These are phyloP conservation scores for Ogataea wickerhamii DNA, from an alignment of 805 yeast species.

Conservation along the genomic window DNA sequence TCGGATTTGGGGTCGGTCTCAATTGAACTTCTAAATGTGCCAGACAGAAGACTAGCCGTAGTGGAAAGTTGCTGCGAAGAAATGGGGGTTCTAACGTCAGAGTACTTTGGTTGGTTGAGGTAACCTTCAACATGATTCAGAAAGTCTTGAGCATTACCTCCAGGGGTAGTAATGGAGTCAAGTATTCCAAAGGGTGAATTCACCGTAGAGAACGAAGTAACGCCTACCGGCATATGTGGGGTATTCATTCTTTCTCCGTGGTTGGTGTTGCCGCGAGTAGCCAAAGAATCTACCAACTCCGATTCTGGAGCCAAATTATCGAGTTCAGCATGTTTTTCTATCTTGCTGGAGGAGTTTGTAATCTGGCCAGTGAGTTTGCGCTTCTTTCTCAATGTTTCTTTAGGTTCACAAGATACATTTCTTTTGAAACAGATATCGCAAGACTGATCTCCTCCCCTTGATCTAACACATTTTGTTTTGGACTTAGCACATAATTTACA, in stretches of 20 bases:
- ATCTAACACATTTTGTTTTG: conserved; percentile 6
- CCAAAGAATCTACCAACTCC: neutral
- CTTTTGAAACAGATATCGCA: conserved; percentile 6
- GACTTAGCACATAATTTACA: conserved; percentile 8
- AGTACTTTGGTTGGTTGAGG: conserved; percentile 3
- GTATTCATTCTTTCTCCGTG: neutral
- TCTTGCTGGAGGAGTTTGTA: neutral
- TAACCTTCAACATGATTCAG: conserved; percentile 3
- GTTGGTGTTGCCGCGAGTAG: neutral
- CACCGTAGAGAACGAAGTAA: conserved; percentile 2
- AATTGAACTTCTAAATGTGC: neutral
- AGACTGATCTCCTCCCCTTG: conserved; percentile 1
- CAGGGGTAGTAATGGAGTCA: neutral
- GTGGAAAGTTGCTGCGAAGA: neutral
- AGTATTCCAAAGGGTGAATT: conserved; percentile 6
- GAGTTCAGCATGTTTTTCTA: neutral
- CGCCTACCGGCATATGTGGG: conserved; percentile 5
- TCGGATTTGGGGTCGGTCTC: neutral
- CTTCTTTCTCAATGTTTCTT: conserved; percentile 1
- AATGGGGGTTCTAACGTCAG: conserved; percentile 1
- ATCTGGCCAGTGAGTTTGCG: neutral
- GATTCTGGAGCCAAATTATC: neutral
- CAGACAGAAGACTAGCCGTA: neutral
- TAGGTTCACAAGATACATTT: conserved; percentile 5
- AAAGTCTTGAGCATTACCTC: neutral